Base-by-base conservation (phyloP, 129 eudicot genomes). In the Ambrosia artemisiifolia region DNA sequence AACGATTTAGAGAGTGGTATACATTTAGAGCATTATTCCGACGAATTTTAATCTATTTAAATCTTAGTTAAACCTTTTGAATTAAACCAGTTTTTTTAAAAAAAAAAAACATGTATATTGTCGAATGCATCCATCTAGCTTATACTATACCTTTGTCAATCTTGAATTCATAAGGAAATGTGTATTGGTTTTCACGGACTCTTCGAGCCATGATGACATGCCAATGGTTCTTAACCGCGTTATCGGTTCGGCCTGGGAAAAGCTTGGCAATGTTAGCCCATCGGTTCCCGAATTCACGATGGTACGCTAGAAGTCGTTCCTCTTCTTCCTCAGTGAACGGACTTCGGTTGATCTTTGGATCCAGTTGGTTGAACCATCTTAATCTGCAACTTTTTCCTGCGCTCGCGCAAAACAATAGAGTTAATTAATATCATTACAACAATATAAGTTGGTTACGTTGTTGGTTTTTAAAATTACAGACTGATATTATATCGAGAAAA, bases 201-300 rank as follows among this genome's bases (percentile, higher is more conserved):
- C 69, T 90, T 66, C 95, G 74, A 14, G 96, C 96, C 98, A 93
- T 93, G 76, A 93, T 93, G 11, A 93, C 98, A 30, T 92, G 98
- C 98, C 96, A 92, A 65, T 92, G 98, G 65, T 92, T 92, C 86
- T 92, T 92, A n/a, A 92, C 96, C 0, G 98, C 88, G n/a, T 92
- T 92, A 76, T 92, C 96, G 1, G 98, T 92, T 5, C 96, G 83
- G 7, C 98, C 96, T 20, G 91, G 96, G 69, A 92, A 92, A 9
- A 83, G 78, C 42, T 91, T 69, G 0, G 98, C 96, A 59, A 92
- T 92, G 49, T 85, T 85, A 1, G 98, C 88, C 96, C 98, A 92
- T 48, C 92, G 81, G 77, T 92, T 92, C 1, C 95, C 96, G 17
- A 88, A 91, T 20, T 85, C 83, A 11, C 85, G 82, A 70, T 92